Percentiles rank a stretch among this genome's conserved stretches.
phyloP scores from a whole-genome alignment of 805 yeast species.

The Debaryomyces hansenii region DNA sequence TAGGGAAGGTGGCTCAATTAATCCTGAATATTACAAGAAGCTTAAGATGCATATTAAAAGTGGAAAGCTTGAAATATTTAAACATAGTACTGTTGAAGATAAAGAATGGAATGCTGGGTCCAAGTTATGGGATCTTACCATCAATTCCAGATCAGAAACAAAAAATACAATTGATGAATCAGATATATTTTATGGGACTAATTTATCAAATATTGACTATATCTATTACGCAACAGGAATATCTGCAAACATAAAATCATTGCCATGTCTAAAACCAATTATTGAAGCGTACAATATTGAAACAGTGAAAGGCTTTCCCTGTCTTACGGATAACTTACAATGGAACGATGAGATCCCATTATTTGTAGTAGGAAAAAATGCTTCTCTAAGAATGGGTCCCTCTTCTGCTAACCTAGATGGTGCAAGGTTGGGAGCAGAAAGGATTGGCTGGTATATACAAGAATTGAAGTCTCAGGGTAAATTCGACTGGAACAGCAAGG shows the following conservation, averaged over 20 bases:
- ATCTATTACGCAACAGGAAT: slow-evolving; percentile 46
- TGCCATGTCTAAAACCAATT: slow-evolving; percentile 31
- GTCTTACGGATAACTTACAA: slow-evolving; percentile 44
- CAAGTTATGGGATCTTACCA: slow-evolving; percentile 22
- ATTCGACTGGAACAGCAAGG: slow-evolving; percentile 8
- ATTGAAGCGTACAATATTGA: slow-evolving; percentile 27
- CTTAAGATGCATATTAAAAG: slow-evolving; percentile 26
- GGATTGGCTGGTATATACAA: slow-evolving; percentile 41
- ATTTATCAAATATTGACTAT: slow-evolving; percentile 24
- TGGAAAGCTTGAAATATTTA: slow-evolving; percentile 30
- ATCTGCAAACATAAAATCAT: slow-evolving; percentile 23
- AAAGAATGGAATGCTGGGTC: slow-evolving; percentile 24
- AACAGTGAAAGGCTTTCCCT: slow-evolving; percentile 38
- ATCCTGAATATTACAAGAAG: slow-evolving; percentile 42
- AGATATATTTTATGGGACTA: slow-evolving; percentile 3
- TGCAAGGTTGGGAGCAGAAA: slow-evolving; percentile 45
- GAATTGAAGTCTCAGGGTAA: slow-evolving; percentile 13
- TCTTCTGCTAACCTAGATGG: slow-evolving; percentile 49
- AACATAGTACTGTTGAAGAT: slow-evolving; percentile 24
- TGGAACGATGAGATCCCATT: slow-evolving; percentile 41
- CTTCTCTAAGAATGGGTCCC: slow-evolving; percentile 43
- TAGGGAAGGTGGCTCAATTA: slow-evolving; percentile 46
- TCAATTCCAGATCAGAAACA: slow-evolving; percentile 7
- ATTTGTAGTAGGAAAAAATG: slow-evolving; percentile 44
- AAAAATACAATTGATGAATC: not conserved